Evolutionary conservation across 257 asterid genomes (phyloP), one percentile per base, ranked within the genome.

Genomic region (Plectranthus barbatus): DNA sequence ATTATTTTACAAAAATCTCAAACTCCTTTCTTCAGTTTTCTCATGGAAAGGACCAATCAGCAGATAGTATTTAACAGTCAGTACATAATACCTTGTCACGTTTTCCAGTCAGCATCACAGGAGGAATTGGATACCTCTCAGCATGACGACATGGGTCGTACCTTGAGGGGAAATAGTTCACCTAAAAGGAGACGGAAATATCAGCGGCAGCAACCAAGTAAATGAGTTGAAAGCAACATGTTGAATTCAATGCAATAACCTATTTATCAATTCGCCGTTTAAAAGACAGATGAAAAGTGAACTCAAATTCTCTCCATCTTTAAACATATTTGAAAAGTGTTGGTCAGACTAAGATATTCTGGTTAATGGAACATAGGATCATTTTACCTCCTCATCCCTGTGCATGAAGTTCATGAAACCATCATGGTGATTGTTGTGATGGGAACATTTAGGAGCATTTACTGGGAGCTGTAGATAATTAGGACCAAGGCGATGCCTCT

Each of bases 401-500:
- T 86, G 90, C 88, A 83, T 86, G 73, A 86, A 79, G 74, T 86
- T 83, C 90, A 85, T 85, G 56, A 78, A 74, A 63, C 94, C 94
- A 0, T 86, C 94, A 37, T 84, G 86, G 64, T 86, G 94, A 68
- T 86, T 86, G 69, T 83, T 86, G 79, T 79, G 94, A 62, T 86
- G 86, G 42, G 86, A 75, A 61, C 66, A 61, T 65, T 83, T 86
- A 20, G 94, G 94, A 52, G 94, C 90, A 69, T 86, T 86, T 18
- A 29, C 90, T n/a, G 94, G 90, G 56, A 86, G 88, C 83, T 75
- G 87, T 66, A 81, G 66, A 65, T 81, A 83, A 72, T 86, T 86
- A 10, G 94, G 94, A n/a, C 94, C 94, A 45, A 86, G 87, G 34
- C 94, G 87, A 77, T 86, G 94, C 77, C 94, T 81, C 86, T 86